A percentile compares a stretch with the other conserved stretches of the same genome.
Evolutionary conservation across 345 rosid species (phyloP).

Genomic region (Moricandia moricandioides): DNA sequence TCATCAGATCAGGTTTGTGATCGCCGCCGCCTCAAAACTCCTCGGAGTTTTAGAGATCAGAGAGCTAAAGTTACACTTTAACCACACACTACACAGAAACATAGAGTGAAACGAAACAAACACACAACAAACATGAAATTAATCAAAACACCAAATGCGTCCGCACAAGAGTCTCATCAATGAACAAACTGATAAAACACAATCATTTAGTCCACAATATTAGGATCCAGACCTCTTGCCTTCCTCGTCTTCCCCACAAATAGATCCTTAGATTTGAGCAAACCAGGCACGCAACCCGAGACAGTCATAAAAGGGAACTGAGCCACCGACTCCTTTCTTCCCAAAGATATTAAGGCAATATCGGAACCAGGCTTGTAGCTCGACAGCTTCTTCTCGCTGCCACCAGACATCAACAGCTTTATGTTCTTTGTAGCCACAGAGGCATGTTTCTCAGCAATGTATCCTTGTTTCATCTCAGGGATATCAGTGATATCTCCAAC

Average conservation of each 20-base stretch:
- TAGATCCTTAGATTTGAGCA: constrained; percentile 69
- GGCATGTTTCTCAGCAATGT: constrained; percentile 72
- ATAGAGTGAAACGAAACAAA: constrained; percentile 10
- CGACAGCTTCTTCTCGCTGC: constrained; percentile 51
- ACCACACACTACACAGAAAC: neutral
- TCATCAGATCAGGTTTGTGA: too few relatives aligned
- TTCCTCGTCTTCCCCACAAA: constrained; percentile 78
- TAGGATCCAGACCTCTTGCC: constrained; percentile 47
- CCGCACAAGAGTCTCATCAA: constrained; percentile 27
- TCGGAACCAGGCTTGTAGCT: constrained; percentile 48
- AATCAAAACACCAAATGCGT: neutral
- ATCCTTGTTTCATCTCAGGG: constrained; percentile 80
- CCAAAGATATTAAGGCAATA: constrained; percentile 63
- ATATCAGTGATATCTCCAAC: constrained; percentile 55
- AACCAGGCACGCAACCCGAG: constrained; percentile 62
- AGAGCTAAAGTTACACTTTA: too few relatives aligned
- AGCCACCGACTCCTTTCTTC: constrained; percentile 70
- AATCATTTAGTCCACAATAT: constrained; percentile 14
- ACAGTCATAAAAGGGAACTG: constrained; percentile 65
- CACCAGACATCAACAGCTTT: constrained; percentile 61
- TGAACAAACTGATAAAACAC: neutral
- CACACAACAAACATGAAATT: constrained; percentile 19
- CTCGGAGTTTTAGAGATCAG: too few relatives aligned
- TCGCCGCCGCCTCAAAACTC: too few relatives aligned
- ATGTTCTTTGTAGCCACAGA: constrained; percentile 61